Conservation (phyloP, 169 alveolate genomes). For the Plasmodium inui region DNA sequence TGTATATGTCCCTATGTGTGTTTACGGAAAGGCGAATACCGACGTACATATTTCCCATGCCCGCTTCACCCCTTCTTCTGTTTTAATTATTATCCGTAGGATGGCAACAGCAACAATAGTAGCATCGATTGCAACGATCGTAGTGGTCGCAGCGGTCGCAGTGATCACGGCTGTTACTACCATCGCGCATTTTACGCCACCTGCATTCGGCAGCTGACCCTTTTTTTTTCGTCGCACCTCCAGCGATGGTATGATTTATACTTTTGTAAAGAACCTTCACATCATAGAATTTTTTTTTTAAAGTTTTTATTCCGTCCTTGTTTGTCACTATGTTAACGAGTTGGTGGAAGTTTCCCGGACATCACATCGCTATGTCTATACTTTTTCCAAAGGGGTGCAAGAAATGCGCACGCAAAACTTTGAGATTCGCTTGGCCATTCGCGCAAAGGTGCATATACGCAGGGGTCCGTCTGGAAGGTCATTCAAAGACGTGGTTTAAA, state of each 20-base stretch:
- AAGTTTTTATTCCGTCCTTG: conserved; percentile 13
- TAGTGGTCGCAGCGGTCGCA: not conserved
- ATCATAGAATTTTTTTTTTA: conserved; percentile 15
- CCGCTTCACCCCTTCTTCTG: not conserved
- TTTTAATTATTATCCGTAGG: not conserved
- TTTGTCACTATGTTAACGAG: not conserved
- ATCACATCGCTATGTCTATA: not conserved
- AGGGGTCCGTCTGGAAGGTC: not conserved
- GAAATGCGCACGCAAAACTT: not conserved
- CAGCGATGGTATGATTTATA: not conserved
- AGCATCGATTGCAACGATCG: not conserved
- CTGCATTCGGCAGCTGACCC: not conserved
- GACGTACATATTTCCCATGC: not conserved
- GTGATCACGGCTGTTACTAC: not conserved
- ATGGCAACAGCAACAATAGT: not conserved
- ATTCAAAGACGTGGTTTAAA: conserved; percentile 1
- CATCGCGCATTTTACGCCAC: not conserved
- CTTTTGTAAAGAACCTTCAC: conserved; percentile 1
- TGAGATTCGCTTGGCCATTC: not conserved
- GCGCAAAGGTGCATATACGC: not conserved
- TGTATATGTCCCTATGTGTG: not conserved
- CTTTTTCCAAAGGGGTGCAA: not conserved
- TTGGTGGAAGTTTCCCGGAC: not conserved
- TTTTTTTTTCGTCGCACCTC: not conserved
- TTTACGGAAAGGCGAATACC: not conserved